Evolutionary conservation across 106 monocot species (phyloP), one percentile per base, ranked within the genome.

Genomic region (Vanilla planifolia): DNA sequence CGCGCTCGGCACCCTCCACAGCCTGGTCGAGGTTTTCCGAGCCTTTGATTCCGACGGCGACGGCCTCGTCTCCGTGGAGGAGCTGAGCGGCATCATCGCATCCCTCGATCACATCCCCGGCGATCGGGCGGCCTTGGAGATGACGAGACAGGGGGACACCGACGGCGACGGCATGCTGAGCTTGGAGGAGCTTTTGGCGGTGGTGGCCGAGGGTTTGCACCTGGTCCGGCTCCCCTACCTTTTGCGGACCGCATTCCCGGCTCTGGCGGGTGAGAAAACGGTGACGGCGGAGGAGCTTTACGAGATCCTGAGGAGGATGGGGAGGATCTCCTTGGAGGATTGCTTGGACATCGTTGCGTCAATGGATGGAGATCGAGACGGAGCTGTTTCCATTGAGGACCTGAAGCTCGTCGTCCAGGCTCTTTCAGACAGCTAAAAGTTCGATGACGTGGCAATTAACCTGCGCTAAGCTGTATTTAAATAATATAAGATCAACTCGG

Each of bases 31-130:
- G 45, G 84, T 75, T 2, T 84, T 84, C 72, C 56, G 29, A 39
- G 67, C 79, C 60, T 84, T 84, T 45, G 84, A 84, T 62, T 61
- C 76, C 25, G 57, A 84, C 76, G 56, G 32, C 72, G 75, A 84
- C 48, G 79, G 79, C 4, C 65, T 47, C 43, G 68, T 84, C 68
- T 72, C 68, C 52, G 42, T 26, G 0, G 65, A 55, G 4, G 84
- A 84, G 75, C 68, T 84, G 2, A 25, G 40, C 1, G 84, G 69
- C 15, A 64, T 84, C 42, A 37, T 84, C 51, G 63, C 60, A 15
- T 84, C 79, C n/a, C 71, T 84, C 26, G 76, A 75, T 6, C 67
- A 68, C 52, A 37, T 72, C 11, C 22, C 47, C 52, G 46, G 29
- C 8, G 55, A 61, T 17, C 28, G 17, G 5, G 79, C 75, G 47